phyloP scores from a whole-genome alignment of 805 yeast genomes.

The Starmerella vaccinii region DNA sequence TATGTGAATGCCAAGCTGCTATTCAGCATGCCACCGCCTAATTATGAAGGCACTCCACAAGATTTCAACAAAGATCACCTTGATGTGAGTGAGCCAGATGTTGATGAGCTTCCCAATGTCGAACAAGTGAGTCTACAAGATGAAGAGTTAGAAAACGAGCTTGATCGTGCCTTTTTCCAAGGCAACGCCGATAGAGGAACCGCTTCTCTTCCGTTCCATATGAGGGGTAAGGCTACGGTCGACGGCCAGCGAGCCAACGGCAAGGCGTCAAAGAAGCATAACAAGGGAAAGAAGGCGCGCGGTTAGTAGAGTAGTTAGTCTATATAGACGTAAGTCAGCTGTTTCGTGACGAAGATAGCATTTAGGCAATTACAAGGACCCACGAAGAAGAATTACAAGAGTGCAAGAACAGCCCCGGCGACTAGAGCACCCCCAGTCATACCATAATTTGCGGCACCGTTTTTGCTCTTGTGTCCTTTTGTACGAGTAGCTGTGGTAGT shows the following conservation, averaged over 20 bases:
- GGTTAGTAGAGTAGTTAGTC: neutral
- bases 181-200: constrained; percentile 56
- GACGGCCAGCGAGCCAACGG: constrained; percentile 17
- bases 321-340: neutral
- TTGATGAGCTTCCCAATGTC: constrained; percentile 30
- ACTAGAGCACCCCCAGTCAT: constrained; percentile 18
- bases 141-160: constrained; percentile 57
- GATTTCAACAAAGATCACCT: constrained; percentile 74
- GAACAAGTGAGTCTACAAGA: constrained; percentile 10
- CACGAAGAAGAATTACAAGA: constrained; percentile 9
- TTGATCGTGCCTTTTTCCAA: constrained; percentile 77
- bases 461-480: constrained; percentile 6
- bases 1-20: constrained; percentile 85
- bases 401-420: constrained; percentile 15
- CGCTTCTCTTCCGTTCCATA: constrained; percentile 63
- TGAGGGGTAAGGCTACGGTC: constrained; percentile 12
- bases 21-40: constrained; percentile 83
- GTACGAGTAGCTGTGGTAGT: neutral
- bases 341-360: neutral
- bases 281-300: constrained; percentile 47
- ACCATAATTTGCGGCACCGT: constrained; percentile 8
- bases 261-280: constrained; percentile 45
- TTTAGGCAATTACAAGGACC: neutral
- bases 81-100: constrained; percentile 60
- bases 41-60: constrained; percentile 41